Base-by-base conservation (phyloP, 1,284 basidiomycete species). In the Inonotus obliquus region DNA sequence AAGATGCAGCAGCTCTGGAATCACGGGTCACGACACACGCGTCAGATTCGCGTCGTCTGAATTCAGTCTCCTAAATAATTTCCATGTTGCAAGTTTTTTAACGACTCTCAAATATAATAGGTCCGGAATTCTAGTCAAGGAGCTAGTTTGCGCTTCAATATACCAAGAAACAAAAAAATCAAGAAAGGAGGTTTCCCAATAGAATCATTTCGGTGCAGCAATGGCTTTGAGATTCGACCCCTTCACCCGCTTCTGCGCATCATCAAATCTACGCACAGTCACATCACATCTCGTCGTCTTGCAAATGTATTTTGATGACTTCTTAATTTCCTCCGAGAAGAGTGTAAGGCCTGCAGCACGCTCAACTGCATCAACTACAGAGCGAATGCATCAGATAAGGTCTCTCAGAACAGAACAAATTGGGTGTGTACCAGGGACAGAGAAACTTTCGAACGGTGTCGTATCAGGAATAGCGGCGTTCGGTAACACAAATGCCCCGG, bases 401-500 rank as follows among this genome's bases (percentile, higher is more conserved):
- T 32, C 47, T 45, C 59, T 9, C 19, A 59, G 55, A 23, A 23
- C 41, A 54, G 11, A 54, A 21, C 2, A 54, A 47, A 54, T 1
- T n/a, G 41, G 29, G n/a, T n/a, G 25, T 83, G 61, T 71, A 92
- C 93, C 82, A 59, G 94, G 92, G 19, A 89, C 85, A 49, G 90
- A 77, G 71, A 98, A 98, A 62, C 79, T 83, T 67, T 89, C 83
- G 55, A 98, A 74, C 57, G 89, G 84, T 2, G 90, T 83, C 41
- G 89, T 83, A 67, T 98, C 94, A 0, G 91, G 85, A 66, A 98
- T 98, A 63, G 84, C 79, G 19, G 90, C 85, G 72, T 98, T 98
- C 0, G 96, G 96, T 3, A 98, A 81, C 10, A 98, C 91, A 71
- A 98, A 97, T n/a, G 95, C 95, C 27, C 94, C 94, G 2, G 91